Evolutionary conservation across 2,329 filamentous ascomycete species (phyloP).

Genomic region (Cyphellophora attinorum): DNA sequence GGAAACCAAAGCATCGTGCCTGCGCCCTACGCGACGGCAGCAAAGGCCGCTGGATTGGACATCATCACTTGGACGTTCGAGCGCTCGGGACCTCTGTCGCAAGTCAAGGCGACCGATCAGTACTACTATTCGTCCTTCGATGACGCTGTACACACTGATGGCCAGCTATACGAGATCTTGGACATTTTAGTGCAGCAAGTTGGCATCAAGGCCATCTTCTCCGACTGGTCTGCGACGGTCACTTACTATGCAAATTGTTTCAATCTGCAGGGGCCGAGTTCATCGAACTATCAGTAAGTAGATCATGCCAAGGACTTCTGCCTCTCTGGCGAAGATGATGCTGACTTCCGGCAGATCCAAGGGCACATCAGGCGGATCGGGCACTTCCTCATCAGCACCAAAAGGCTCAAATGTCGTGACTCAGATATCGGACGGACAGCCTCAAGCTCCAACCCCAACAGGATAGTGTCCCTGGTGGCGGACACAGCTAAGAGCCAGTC

Average conservation of each 20-base stretch:
- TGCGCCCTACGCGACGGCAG: slow-evolving; percentile 52
- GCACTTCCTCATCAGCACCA: too few relatives aligned
- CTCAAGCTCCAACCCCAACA: too few relatives aligned
- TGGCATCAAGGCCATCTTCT: slow-evolving; percentile 53
- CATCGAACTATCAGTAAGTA: too few relatives aligned
- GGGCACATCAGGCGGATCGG: too few relatives aligned
- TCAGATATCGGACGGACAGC: too few relatives aligned
- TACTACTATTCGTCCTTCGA: slow-evolving; percentile 42
- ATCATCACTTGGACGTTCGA: slow-evolving; percentile 63
- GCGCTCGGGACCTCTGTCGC: slow-evolving; percentile 50
- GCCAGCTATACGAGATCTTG: slow-evolving; percentile 57
- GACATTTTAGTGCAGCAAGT: slow-evolving; percentile 55
- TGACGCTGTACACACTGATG: slow-evolving; percentile 50
- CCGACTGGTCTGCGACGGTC: slow-evolving; percentile 60
- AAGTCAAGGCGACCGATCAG: slow-evolving; percentile 40
- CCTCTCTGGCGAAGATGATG: too few relatives aligned
- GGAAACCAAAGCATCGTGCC: slow-evolving; percentile 46
- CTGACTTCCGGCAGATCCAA: too few relatives aligned
- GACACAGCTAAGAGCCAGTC: too few relatives aligned
- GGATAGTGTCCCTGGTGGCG: too few relatives aligned
- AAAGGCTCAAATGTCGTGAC: too few relatives aligned
- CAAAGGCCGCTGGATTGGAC: slow-evolving; percentile 52
- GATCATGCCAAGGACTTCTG: too few relatives aligned
- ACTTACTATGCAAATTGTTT: slow-evolving; percentile 68
- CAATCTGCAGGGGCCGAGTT: slow-evolving; percentile 24